Base-by-base conservation (phyloP, 2,329 filamentous ascomycete species). In the Botrytis tulipae region DNA sequence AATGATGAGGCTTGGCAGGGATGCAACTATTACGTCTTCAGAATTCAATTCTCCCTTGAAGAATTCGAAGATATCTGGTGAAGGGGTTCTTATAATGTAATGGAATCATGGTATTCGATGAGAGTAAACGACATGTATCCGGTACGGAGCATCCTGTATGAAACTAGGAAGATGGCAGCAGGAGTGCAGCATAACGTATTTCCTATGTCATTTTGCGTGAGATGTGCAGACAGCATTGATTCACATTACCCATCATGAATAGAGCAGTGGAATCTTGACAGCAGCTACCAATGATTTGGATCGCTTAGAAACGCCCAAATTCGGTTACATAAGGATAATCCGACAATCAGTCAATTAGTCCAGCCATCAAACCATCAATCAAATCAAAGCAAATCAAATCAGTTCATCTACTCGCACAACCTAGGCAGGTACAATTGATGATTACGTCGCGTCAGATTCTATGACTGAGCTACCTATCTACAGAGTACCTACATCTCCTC, bases 1-100 rank as follows among this genome's bases (percentile, higher is more conserved):
- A 32, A 60, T 69, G 54, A 51, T 37, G 40, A 40, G 42, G n/a
- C 71, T 69, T 73, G 71, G 42, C 71, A 61, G 44, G 54, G 54
- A 61, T 68, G 51, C 29, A 73, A 29, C 54, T 42, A 73, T 73
- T 73, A 73, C 71, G 71, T 73, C 63, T 73, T 69, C 32, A 29
- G n/a, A 35, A 72, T 40, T 59, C 29, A 22, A 40, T 67, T 25
- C 14, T n/a, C 32, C 32, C 32, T 10, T 37, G 35, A 18, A 29
- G n/a, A 57, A 18, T 18, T 18, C n/a, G 2, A 20, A 1, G 44
- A 54, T 57, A 37, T 40, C n/a, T 37, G n/a, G n/a, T 12, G 40
- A 10, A 35, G 10, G 51, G 20, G 42, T 73, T 61, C 51, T n/a
- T 32, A 73, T 73, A 25, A 40, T 69, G 62, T 73, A 73, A 73